phyloP scores from a whole-genome alignment of 352 stramenopile genomes.

The Pythium sukuiense region DNA sequence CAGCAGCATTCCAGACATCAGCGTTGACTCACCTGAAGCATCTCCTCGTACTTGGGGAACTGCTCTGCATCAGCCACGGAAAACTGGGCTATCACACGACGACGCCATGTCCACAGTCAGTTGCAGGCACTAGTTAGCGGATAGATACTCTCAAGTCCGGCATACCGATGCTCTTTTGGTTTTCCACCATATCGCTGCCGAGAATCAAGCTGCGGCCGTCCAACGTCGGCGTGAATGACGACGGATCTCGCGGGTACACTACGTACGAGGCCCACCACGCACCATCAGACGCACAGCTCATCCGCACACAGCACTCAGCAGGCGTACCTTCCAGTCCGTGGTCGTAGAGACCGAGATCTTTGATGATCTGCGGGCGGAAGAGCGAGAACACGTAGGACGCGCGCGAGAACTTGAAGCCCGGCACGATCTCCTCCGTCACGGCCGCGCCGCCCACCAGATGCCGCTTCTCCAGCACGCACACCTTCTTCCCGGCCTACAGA shows the following conservation, averaged over 20 bases:
- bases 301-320: background rate
- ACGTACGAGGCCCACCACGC: slow-evolving; percentile 15
- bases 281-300: background rate
- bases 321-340: slow-evolving; percentile 71
- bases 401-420: slow-evolving; percentile 89
- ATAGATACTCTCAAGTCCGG: background rate
- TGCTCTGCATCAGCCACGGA: slow-evolving; percentile 68
- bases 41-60: slow-evolving; percentile 83
- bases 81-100: slow-evolving; percentile 64
- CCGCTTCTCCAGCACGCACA: slow-evolving; percentile 88
- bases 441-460: slow-evolving; percentile 87
- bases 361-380: slow-evolving; percentile 89
- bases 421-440: slow-evolving; percentile 91
- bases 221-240: slow-evolving; percentile 86
- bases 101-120: background rate
- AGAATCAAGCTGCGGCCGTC: slow-evolving; percentile 81
- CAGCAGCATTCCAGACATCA: background rate
- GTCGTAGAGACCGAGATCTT: slow-evolving; percentile 78
- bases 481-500: slow-evolving; percentile 65
- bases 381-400: slow-evolving; percentile 91
- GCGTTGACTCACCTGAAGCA: slow-evolving; percentile 53
- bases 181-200: slow-evolving; percentile 69
- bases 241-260: slow-evolving; percentile 83
- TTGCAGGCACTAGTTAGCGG: too few species aligned
- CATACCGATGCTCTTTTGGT: slow-evolving; percentile 72